These are phyloP conservation scores for Dactylis glomerata DNA, from an alignment of 176 grass and related monocot genomes.

Conservation along the genomic window DNA sequence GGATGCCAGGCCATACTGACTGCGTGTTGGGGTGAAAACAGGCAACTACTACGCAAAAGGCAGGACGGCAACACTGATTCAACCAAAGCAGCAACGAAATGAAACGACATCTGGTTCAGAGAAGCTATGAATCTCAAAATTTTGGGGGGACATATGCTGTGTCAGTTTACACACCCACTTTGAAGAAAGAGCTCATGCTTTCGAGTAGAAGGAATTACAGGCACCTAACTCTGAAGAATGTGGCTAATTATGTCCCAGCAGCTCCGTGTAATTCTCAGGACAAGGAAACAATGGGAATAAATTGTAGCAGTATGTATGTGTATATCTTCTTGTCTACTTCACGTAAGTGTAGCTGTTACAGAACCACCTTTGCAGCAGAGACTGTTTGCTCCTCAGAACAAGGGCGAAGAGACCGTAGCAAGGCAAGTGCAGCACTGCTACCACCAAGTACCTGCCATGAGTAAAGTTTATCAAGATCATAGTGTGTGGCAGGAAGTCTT, in stretches of 20 bases:
- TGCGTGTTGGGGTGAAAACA: background rate
- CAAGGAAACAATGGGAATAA: background rate
- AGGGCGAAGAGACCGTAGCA: conserved; percentile 69
- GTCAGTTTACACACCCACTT: background rate
- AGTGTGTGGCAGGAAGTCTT: background rate
- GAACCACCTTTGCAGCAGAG: conserved; percentile 61
- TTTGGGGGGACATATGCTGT: background rate
- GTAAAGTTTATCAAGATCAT: background rate
- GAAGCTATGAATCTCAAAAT: background rate
- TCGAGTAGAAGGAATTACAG: background rate
- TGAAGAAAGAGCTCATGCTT: background rate
- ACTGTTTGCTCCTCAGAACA: conserved; percentile 60
- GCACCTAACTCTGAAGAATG: background rate
- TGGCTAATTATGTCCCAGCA: background rate
- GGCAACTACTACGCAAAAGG: background rate
- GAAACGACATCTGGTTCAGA: background rate
- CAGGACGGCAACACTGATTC: background rate
- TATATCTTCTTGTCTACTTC: conserved; percentile 26
- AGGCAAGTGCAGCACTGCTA: conserved; percentile 80
- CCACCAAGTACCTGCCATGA: conserved; percentile 63
- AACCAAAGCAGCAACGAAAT: background rate
- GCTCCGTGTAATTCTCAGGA: background rate
- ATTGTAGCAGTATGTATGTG: background rate
- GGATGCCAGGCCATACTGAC: background rate
- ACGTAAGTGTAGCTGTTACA: conserved; percentile 39